Evolutionary conservation across 2,329 filamentous ascomycete genomes (phyloP).

Genomic region (Penicillium hordei): DNA sequence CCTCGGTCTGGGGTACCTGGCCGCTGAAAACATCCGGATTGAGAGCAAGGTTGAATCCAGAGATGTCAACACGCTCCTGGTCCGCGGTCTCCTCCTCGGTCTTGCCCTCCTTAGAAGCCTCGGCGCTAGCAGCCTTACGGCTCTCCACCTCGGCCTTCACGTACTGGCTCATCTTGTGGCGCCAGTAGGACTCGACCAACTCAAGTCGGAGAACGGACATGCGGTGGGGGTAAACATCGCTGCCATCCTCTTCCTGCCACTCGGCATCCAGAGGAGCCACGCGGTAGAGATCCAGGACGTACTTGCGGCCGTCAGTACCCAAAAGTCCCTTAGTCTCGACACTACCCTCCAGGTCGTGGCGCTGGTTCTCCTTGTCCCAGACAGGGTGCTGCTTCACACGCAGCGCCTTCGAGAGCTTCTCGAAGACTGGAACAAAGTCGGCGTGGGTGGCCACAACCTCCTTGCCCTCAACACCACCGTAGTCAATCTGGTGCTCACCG

Average conservation of each 20-base stretch:
- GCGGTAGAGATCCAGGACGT: slow-evolving; percentile 94
- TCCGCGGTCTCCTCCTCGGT: slow-evolving; percentile 44
- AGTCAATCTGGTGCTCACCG: slow-evolving; percentile 98
- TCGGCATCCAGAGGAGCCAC: slow-evolving; percentile 86
- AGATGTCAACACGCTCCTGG: slow-evolving; percentile 76
- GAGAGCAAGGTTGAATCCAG: slow-evolving; percentile 80
- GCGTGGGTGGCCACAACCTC: slow-evolving; percentile 90
- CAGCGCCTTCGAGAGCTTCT: slow-evolving; percentile 85
- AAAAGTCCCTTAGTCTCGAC: slow-evolving; percentile 98
- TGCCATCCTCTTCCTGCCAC: slow-evolving; percentile 77
- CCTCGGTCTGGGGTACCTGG: slow-evolving; percentile 83
- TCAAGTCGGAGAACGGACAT: slow-evolving; percentile 94
- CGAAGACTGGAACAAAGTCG: slow-evolving; percentile 78
- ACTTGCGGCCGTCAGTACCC: slow-evolving; percentile 93
- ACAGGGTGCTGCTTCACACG: slow-evolving; percentile 93
- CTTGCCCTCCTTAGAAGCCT: slow-evolving; percentile 40
- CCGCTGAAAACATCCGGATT: slow-evolving; percentile 97
- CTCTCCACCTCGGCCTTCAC: slow-evolving; percentile 74
- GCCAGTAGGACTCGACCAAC: slow-evolving; percentile 81
- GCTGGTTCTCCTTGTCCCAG: slow-evolving; percentile 93
- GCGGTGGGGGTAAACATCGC: slow-evolving; percentile 77
- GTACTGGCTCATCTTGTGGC: slow-evolving; percentile 84
- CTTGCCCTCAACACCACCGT: slow-evolving; percentile 95
- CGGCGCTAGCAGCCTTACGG: slow-evolving; percentile 50
- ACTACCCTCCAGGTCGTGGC: slow-evolving; percentile 88